Conservation (phyloP, 2,329 filamentous ascomycete genomes). For the Sarocladiaceae sp. region DNA sequence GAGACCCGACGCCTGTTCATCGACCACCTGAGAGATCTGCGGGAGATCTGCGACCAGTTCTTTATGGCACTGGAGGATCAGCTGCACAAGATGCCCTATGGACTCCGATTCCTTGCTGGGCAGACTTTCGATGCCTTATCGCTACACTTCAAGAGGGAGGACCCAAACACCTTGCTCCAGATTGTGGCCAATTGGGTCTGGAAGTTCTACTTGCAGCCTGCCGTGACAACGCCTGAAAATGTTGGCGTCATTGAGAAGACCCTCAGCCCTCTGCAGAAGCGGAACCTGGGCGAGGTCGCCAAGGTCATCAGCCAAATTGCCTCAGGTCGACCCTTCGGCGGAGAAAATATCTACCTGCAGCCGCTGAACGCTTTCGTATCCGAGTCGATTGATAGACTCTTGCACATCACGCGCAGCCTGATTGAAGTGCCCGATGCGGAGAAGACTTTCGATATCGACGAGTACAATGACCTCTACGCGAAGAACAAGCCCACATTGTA, state of each 20-base stretch:
- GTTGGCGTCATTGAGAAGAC: constrained; percentile 89
- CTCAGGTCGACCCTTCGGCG: constrained; percentile 84
- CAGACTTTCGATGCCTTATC: constrained; percentile 79
- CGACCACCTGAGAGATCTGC: constrained; percentile 85
- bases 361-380: constrained; percentile 88
- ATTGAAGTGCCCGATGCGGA: constrained; percentile 85
- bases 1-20: constrained; percentile 93
- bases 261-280: constrained; percentile 85
- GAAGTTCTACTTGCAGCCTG: constrained; percentile 89
- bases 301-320: constrained; percentile 90
- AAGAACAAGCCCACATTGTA: constrained; percentile 97
- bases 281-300: constrained; percentile 83
- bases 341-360: constrained; percentile 92
- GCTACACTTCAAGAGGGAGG: constrained; percentile 74
- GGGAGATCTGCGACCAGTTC: constrained; percentile 92
- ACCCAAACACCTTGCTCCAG: constrained; percentile 73
- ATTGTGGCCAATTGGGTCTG: constrained; percentile 88
- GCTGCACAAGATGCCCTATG: constrained; percentile 86
- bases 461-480: constrained; percentile 96
- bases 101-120: constrained; percentile 80
- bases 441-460: constrained; percentile 93
- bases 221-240: constrained; percentile 83
- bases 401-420: constrained; percentile 69
- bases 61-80: constrained; percentile 77
- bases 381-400: constrained; percentile 77